These are phyloP conservation scores for Tubosaeta sp. DNA, from an alignment of 768 basidiomycete genomes.

Conservation along the genomic window DNA sequence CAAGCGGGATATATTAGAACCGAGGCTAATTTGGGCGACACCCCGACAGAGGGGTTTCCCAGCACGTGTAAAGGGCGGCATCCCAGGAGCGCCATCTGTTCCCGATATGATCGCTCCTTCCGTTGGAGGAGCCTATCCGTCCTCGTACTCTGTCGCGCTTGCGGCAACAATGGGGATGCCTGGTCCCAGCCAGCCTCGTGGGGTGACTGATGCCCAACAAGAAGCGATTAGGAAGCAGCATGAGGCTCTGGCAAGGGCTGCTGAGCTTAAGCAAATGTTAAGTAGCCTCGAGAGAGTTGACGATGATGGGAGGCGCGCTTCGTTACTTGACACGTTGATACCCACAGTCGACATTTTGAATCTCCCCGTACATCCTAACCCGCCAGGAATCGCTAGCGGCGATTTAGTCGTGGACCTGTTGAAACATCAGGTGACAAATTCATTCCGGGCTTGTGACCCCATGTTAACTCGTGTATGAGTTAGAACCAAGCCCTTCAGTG, in stretches of 20 bases:
- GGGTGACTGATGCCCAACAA: constrained; percentile 34
- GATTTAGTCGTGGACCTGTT: constrained; percentile 69
- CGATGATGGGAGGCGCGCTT: constrained; percentile 67
- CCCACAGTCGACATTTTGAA: constrained; percentile 65
- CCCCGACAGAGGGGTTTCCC: constrained; percentile 60
- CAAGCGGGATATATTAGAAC: constrained; percentile 57
- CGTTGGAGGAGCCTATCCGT: constrained; percentile 9
- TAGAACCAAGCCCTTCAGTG: constrained; percentile 83
- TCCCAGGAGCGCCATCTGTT: constrained; percentile 21
- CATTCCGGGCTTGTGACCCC: not conserved
- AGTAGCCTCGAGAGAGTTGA: constrained; percentile 70
- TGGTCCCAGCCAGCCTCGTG: constrained; percentile 16
- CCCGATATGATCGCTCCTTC: constrained; percentile 8
- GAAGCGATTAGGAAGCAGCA: constrained; percentile 27
- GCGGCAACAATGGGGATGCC: constrained; percentile 16
- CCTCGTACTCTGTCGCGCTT: constrained; percentile 13
- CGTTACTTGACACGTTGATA: constrained; percentile 67
- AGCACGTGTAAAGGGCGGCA: constrained; percentile 7
- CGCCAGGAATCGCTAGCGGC: constrained; percentile 66
- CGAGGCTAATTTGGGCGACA: constrained; percentile 69
- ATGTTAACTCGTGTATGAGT: not conserved
- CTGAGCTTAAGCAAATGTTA: constrained; percentile 63
- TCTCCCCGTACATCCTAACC: constrained; percentile 65
- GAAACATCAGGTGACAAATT: constrained; percentile 65
- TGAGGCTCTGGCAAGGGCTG: constrained; percentile 55